Percentiles rank a stretch among this genome's conserved stretches.
Conservation (phyloP, 805 yeast genomes). For the Limtongia smithiae region DNA sequence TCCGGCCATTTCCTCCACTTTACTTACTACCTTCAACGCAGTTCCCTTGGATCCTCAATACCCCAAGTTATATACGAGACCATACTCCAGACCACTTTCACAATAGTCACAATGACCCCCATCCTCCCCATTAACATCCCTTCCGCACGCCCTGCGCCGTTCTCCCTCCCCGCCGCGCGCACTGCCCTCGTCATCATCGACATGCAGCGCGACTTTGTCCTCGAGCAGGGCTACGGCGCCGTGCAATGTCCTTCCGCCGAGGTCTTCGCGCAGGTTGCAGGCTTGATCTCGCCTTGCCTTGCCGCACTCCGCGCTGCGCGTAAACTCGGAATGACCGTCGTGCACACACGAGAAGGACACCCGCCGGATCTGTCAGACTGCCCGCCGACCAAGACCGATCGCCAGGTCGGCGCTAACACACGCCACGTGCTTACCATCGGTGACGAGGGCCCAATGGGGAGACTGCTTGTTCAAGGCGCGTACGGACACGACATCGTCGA, state of each 20-base stretch:
- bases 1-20: too few relatives aligned
- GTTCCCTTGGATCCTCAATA: too few relatives aligned
- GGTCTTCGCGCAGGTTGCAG: slow-evolving; percentile 32
- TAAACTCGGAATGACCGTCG: slow-evolving; percentile 33
- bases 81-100: too few relatives aligned
- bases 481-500: slow-evolving; percentile 39
- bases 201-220: slow-evolving; percentile 39
- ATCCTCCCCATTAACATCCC: slow-evolving; percentile 13
- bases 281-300: slow-evolving; percentile 30
- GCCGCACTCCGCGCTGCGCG: slow-evolving; percentile 33
- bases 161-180: slow-evolving; percentile 30
- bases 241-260: slow-evolving; percentile 34
- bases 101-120: slow-evolving; percentile 16
- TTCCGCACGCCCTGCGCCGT: slow-evolving; percentile 29
- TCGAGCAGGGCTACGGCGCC: slow-evolving; percentile 36
- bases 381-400: slow-evolving; percentile 33
- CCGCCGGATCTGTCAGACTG: slow-evolving; percentile 35
- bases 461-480: slow-evolving; percentile 36
- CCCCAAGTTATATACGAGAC: too few relatives aligned
- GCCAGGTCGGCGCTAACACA: slow-evolving; percentile 32
- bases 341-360: slow-evolving; percentile 39
- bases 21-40: too few relatives aligned
- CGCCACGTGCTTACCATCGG: slow-evolving; percentile 34
- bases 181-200: slow-evolving; percentile 37
- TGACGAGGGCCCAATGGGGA: slow-evolving; percentile 38